Evolutionary conservation across 805 yeast species (phyloP), one percentile per base, ranked within the genome.

Genomic region (Pichia exigua): DNA sequence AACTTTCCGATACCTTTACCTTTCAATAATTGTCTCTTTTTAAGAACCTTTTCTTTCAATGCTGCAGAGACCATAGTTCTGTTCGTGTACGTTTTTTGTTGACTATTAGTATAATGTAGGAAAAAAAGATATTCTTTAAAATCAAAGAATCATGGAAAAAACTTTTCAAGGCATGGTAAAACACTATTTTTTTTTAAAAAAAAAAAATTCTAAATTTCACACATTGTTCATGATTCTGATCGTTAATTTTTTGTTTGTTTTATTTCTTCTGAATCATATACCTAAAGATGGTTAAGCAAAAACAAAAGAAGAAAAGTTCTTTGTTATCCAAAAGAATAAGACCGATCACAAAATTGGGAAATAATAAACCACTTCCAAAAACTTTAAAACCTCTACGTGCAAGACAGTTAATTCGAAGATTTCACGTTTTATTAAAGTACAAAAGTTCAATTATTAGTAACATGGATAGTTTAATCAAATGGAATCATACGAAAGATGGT

Each of bases 341-440:
- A 18, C 35, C 57, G 1, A 49, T 48, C 7, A 44, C 47, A 7
- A 26, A 32, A 45, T 18, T 11, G 3, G 11, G 9, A 21, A 27
- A 20, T 12, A 35, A 18, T 5, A 50, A 50, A 50, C 22, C 45
- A 13, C 15, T 28, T 10, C 81, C 83, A 2, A 73, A 61, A 42
- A 58, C 72, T 9, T 73, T 83, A 50, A 88, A 84, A 65, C 95
- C 89, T 4, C 74, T 76, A 44, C 73, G 80, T 59, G 85, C 96
- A 0, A 72, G 96, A 46, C 82, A 78, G 59, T 73, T 91, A 21
- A 91, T 91, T 27, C 75, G 96, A 50, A 67, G 89, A 41, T 89
- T 80, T 57, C 97, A 90, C 65, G 76, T 80, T 2, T 70, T 91
- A 17, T 74, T 83, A 51, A 87, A 84, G 58, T 75, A 78, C 54